Percentiles rank a stretch among this genome's conserved stretches.
Conservation (phyloP, 768 basidiomycete genomes). For the Myochromella boudieri region DNA sequence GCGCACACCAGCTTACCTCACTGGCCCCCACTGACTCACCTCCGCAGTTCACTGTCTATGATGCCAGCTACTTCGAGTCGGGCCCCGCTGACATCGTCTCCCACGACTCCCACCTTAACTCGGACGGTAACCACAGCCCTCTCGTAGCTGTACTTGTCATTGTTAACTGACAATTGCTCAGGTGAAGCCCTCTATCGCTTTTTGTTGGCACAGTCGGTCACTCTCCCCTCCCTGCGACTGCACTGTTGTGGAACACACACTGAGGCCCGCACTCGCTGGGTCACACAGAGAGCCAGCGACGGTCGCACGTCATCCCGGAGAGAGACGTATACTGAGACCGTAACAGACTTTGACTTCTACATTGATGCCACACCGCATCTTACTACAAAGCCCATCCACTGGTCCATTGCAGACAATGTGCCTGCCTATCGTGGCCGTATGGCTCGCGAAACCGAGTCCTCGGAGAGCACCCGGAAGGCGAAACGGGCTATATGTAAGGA, state of each 20-base stretch:
- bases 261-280: slow-evolving; percentile 44
- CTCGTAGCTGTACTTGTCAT: background rate
- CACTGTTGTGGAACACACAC: slow-evolving; percentile 51
- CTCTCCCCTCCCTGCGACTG: slow-evolving; percentile 40
- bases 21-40: slow-evolving; percentile 32
- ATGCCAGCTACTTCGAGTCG: slow-evolving; percentile 57
- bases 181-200: slow-evolving; percentile 73
- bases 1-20: background rate
- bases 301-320: slow-evolving; percentile 30
- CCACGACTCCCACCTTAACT: slow-evolving; percentile 68
- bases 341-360: slow-evolving; percentile 63
- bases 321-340: slow-evolving; percentile 49
- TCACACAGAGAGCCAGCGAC: slow-evolving; percentile 26
- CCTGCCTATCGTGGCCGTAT: slow-evolving; percentile 62
- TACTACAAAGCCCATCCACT: slow-evolving; percentile 40
- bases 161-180: slow-evolving; percentile 22
- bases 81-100: slow-evolving; percentile 56
- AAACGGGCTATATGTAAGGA: slow-evolving; percentile 37
- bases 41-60: slow-evolving; percentile 61
- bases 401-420: slow-evolving; percentile 55
- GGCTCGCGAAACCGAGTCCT: slow-evolving; percentile 47
- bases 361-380: slow-evolving; percentile 48
- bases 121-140: slow-evolving; percentile 46
- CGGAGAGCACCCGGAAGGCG: slow-evolving; percentile 33
- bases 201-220: slow-evolving; percentile 50